phyloP scores from a whole-genome alignment of 2,329 filamentous ascomycete species.

The Aspergillus phoenicis region DNA sequence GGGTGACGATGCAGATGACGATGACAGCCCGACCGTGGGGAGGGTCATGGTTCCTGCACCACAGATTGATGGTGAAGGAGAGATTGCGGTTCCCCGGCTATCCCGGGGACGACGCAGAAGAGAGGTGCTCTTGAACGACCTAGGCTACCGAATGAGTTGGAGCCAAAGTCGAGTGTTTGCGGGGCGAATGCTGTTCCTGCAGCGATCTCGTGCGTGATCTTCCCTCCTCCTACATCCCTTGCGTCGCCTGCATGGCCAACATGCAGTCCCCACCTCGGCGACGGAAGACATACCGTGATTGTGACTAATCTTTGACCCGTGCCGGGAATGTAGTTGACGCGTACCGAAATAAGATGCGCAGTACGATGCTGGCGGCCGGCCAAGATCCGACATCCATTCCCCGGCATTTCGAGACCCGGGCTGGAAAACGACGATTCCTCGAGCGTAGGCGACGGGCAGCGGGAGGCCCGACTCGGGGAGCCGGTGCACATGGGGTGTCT shows the following conservation, averaged over 20 bases:
- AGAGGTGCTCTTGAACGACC: conserved; percentile 88
- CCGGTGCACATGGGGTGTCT: conserved; percentile 21
- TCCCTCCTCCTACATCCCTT: conserved; percentile 10
- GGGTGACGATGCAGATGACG: conserved; percentile 34
- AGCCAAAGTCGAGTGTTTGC: conserved; percentile 91
- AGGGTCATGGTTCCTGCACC: conserved; percentile 61
- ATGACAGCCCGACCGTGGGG: conserved; percentile 40
- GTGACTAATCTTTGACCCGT: conserved; percentile 7
- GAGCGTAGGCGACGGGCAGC: conserved; percentile 45
- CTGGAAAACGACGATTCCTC: conserved; percentile 77
- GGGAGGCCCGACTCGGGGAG: conserved; percentile 16
- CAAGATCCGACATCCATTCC: conserved; percentile 74
- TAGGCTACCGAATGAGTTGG: conserved; percentile 96
- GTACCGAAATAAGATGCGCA: conserved; percentile 88
- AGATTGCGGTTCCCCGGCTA: conserved; percentile 75
- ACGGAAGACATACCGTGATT: neutral
- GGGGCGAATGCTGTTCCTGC: conserved; percentile 81
- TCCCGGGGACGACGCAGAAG: conserved; percentile 70
- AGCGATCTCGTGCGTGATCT: conserved; percentile 77
- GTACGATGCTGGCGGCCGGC: conserved; percentile 75
- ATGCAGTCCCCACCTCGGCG: conserved; percentile 11
- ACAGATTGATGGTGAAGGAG: conserved; percentile 69
- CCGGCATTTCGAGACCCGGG: conserved; percentile 84
- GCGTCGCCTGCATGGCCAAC: conserved; percentile 13
- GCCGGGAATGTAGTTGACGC: conserved; percentile 71